Base-by-base conservation (phyloP, 1,284 basidiomycete genomes). In the Porodaedalea pini region DNA sequence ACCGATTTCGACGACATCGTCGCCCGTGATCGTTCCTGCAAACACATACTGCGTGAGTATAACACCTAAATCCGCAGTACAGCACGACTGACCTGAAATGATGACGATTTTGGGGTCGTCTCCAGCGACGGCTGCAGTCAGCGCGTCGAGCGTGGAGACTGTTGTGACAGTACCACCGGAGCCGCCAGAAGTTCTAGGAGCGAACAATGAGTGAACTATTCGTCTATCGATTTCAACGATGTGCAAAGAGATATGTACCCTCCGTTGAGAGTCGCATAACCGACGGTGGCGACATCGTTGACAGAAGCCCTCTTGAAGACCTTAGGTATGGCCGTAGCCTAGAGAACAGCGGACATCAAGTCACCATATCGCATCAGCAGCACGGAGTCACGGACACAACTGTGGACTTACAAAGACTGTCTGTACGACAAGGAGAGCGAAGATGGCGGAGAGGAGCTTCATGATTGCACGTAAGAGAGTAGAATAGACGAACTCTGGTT, bases 101-200 rank as follows among this genome's bases (percentile, higher is more conserved):
- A 78, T 69, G 56, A 79, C 76, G 54, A 78, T 71, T 65, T 78
- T 79, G 58, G 74, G 72, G 17, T 69, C 67, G 62, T 65, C 65
- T 17, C 77, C 76, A 15, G 69, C 54, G 8, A 78, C 75, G 41
- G 78, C 78, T 21, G 69, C 57, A 15, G 73, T 78, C 15, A 80
- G 67, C 1, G 69, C 76, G 43, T 66, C 69, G 34, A 78, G 71
- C 25, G 72, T 72, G 31, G 73, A 70, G 31, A 80, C 78, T 11
- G 73, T 77, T 25, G 72, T 75, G n/a, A 67, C 66, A 7, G 75
- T 62, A 13, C 76, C 76, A 29, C 76, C 76, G 48, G 70, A 72
- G 25, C 77, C 77, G 17, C 76, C 77, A 39, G 71, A 69, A 0
- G 77, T 78, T 34, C 76, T 77, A 51, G 27, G 37, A 55, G 54